These are phyloP conservation scores for Paraglomus occultum DNA, from an alignment of 192 early-diverging fungal species.

Conservation along the genomic window DNA sequence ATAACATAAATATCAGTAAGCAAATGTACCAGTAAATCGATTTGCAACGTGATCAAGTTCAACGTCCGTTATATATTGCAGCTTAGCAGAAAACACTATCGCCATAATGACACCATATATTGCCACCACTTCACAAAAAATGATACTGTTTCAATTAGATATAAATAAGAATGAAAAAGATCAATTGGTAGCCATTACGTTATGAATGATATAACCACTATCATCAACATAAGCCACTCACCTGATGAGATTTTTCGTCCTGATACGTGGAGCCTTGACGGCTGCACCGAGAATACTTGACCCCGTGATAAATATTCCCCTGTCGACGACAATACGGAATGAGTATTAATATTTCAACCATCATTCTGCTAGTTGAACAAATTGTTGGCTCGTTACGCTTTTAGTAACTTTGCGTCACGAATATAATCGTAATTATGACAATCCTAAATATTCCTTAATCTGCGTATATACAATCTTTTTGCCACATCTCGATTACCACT, in stretches of 20 bases:
- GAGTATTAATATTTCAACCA: not conserved
- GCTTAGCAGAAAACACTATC: conserved; percentile 91
- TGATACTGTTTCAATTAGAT: conserved; percentile 64
- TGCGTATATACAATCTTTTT: not conserved
- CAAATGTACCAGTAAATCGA: conserved; percentile 77
- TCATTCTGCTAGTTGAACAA: too few relatives aligned
- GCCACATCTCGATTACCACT: not conserved
- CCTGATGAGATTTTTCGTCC: conserved; percentile 96
- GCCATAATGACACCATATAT: conserved; percentile 99
- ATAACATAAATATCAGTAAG: not conserved
- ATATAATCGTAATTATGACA: not conserved
- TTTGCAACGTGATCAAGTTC: conserved; percentile 52
- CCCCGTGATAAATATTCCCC: conserved; percentile 97
- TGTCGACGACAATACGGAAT: conserved; percentile 30
- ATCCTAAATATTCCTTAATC: not conserved
- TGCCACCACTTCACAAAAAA: conserved; percentile 99
- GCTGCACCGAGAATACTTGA: conserved; percentile 85
- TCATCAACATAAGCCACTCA: conserved; percentile 25
- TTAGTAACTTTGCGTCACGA: too few relatives aligned
- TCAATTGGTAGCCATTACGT: not conserved
- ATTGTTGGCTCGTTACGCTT: too few relatives aligned
- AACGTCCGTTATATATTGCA: conserved; percentile 53
- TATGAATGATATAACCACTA: not conserved
- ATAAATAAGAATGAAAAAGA: not conserved
- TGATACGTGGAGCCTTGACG: conserved; percentile 87